These are phyloP conservation scores for Flaveria robusta DNA, from an alignment of 129 eudicot species.

Conservation along the genomic window DNA sequence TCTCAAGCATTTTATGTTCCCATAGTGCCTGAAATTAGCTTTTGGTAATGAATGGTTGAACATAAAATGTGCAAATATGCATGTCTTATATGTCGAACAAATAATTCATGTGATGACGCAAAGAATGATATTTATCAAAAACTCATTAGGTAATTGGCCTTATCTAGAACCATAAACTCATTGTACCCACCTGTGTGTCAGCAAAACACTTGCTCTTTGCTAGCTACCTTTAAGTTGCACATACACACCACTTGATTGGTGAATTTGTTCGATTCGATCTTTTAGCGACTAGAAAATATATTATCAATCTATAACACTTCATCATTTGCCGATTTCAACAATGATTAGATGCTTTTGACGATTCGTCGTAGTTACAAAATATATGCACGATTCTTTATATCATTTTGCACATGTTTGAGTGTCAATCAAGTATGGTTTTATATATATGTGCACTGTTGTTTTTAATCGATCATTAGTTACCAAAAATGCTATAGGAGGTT, in stretches of 20 bases:
- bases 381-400: not conserved
- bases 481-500: too few species aligned
- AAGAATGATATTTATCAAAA: slow-evolving; percentile 4
- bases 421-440: not conserved
- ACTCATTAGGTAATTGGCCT: slow-evolving; percentile 16
- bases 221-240: slow-evolving; percentile 20
- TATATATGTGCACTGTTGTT: not conserved
- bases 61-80: slow-evolving; percentile 18
- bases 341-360: not conserved
- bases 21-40: slow-evolving; percentile 33
- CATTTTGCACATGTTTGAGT: not conserved
- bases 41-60: slow-evolving; percentile 4
- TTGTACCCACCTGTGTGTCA: slow-evolving; percentile 16
- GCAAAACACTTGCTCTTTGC: slow-evolving; percentile 30
- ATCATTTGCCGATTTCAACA: too few species aligned
- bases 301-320: not conserved
- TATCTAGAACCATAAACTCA: slow-evolving; percentile 21
- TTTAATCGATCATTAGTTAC: not conserved
- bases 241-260: slow-evolving; percentile 20
- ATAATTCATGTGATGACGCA: not conserved
- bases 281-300: slow-evolving; percentile 8
- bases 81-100: slow-evolving; percentile 10
- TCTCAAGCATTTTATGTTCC: slow-evolving; percentile 24
- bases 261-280: not conserved
- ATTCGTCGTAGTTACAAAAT: not conserved